Percentiles rank a stretch among this genome's conserved stretches.
Evolutionary conservation across 768 basidiomycete species (phyloP).

Genomic region (Melanogaster broomeanus): DNA sequence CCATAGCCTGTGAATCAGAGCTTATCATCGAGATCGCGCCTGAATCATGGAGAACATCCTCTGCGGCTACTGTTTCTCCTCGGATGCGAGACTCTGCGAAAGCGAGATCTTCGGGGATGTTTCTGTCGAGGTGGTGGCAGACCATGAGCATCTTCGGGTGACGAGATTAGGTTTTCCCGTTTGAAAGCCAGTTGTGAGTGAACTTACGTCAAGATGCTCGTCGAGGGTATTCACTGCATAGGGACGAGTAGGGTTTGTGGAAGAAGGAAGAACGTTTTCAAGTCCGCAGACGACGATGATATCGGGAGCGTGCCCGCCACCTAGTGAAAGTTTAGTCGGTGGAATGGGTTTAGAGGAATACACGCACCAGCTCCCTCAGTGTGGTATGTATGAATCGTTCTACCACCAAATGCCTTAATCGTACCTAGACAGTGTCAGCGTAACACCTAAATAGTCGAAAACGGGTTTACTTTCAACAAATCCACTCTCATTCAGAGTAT

Average conservation of each 20-base stretch:
- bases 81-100: slow-evolving; percentile 98
- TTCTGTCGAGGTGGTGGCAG: slow-evolving; percentile 93
- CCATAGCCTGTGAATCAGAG: slow-evolving; percentile 98
- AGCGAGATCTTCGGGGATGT: slow-evolving; percentile 90
- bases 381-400: slow-evolving; percentile 97
- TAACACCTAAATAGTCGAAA: not conserved
- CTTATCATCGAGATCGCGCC: slow-evolving; percentile 98
- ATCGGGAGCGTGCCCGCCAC: slow-evolving; percentile 96
- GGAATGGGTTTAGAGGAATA: not conserved
- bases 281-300: slow-evolving; percentile 96
- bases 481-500: slow-evolving; percentile 96
- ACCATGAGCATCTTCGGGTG: slow-evolving; percentile 92
- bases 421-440: slow-evolving; percentile 54
- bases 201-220: slow-evolving; percentile 93
- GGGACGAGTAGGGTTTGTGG: slow-evolving; percentile 96
- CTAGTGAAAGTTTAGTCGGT: slow-evolving; percentile 32
- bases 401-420: slow-evolving; percentile 82
- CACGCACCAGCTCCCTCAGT: slow-evolving; percentile 85
- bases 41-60: slow-evolving; percentile 89
- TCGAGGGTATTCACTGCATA: slow-evolving; percentile 90
- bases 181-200: not conserved
- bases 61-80: slow-evolving; percentile 95
- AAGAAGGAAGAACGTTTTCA: slow-evolving; percentile 89
- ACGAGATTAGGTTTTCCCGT: slow-evolving; percentile 1
- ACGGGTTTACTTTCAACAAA: slow-evolving; percentile 82